These are phyloP conservation scores for Alternaria sp. DNA, from an alignment of 2,329 filamentous ascomycete species.

Conservation along the genomic window DNA sequence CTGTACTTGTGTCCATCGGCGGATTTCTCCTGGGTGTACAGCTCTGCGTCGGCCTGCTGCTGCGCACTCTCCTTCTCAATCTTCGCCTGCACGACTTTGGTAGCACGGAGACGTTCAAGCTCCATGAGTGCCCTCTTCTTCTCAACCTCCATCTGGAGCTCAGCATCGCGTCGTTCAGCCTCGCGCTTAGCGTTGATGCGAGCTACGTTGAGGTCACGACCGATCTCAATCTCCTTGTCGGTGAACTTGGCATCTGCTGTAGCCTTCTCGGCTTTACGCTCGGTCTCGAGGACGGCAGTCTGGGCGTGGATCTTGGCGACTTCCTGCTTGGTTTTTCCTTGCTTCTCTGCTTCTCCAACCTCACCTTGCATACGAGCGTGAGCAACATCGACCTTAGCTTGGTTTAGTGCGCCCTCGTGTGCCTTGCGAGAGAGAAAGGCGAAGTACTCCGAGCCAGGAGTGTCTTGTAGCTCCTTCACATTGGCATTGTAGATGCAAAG, in stretches of 20 bases:
- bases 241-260: conserved; percentile 77
- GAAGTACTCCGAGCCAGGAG: conserved; percentile 82
- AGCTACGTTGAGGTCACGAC: conserved; percentile 76
- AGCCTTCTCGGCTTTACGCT: conserved; percentile 82
- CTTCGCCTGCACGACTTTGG: conserved; percentile 77
- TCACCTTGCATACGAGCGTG: conserved; percentile 68
- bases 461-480: conserved; percentile 86
- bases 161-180: conserved; percentile 78
- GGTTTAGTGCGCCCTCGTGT: conserved; percentile 83
- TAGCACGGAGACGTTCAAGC: conserved; percentile 78
- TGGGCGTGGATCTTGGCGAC: conserved; percentile 88
- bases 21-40: conserved; percentile 57
- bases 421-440: conserved; percentile 81
- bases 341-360: conserved; percentile 78
- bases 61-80: conserved; percentile 72
- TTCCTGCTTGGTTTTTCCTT: conserved; percentile 81
- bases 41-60: conserved; percentile 67
- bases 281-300: conserved; percentile 83
- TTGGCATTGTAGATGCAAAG: conserved; percentile 72
- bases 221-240: conserved; percentile 74
- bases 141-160: conserved; percentile 80
- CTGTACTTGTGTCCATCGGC: conserved; percentile 64
- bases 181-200: conserved; percentile 75
- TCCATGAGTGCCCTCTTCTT: conserved; percentile 78
- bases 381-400: conserved; percentile 70